These are phyloP conservation scores for Colletotrichum graminicola DNA, from an alignment of 2,329 filamentous ascomycete genomes.

Conservation along the genomic window DNA sequence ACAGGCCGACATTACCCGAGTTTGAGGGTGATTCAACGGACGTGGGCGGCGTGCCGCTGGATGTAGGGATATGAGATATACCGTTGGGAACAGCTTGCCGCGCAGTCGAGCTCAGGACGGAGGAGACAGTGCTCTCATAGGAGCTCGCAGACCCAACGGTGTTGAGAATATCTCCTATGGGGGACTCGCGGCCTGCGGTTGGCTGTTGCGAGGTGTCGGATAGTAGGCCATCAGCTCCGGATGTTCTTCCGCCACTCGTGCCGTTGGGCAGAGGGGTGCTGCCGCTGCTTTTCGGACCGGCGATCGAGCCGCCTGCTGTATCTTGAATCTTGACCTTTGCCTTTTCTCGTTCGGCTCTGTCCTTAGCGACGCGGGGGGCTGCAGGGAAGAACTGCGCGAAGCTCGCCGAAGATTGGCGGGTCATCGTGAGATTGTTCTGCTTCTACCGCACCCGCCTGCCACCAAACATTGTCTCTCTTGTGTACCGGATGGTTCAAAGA, in stretches of 20 bases:
- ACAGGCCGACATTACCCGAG: conserved; percentile 60
- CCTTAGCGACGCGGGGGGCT: conserved; percentile 75
- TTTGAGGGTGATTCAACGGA: conserved; percentile 65
- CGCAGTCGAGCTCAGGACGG: conserved; percentile 72
- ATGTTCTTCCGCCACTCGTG: conserved; percentile 30
- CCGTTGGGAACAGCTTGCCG: conserved; percentile 56
- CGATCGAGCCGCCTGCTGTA: conserved; percentile 44
- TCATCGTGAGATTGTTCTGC: conserved; percentile 72
- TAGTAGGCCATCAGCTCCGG: conserved; percentile 41
- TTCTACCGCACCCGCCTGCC: conserved; percentile 65
- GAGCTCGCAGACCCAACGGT: conserved; percentile 80
- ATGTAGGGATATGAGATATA: conserved; percentile 57
- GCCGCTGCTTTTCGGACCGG: conserved; percentile 47
- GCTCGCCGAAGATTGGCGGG: conserved; percentile 80
- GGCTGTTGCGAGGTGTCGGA: conserved; percentile 54
- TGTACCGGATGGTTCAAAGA: conserved; percentile 45
- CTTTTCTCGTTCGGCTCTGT: conserved; percentile 72
- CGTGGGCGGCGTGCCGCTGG: conserved; percentile 64
- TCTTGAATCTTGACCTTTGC: conserved; percentile 63
- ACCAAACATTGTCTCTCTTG: conserved; percentile 68
- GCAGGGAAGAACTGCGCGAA: conserved; percentile 90
- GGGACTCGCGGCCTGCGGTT: conserved; percentile 69
- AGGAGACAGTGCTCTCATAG: conserved; percentile 76
- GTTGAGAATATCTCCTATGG: conserved; percentile 75
- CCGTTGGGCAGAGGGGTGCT: conserved; percentile 42